phyloP scores from a whole-genome alignment of 495 filamentous ascomycete genomes.

The Penicillium paradoxum region DNA sequence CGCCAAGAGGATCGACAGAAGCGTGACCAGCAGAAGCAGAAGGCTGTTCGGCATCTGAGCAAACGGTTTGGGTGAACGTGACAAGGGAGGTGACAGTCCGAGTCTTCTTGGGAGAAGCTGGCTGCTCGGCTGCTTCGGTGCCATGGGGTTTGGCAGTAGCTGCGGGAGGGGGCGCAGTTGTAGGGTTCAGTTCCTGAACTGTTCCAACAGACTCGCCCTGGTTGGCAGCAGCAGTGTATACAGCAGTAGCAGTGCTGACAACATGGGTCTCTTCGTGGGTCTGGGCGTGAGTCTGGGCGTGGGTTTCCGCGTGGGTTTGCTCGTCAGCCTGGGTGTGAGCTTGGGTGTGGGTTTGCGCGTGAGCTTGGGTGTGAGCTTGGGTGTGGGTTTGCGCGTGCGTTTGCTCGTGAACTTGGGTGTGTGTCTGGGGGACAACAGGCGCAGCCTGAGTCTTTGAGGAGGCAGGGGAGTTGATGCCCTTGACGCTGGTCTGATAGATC shows the following conservation, averaged over 20 bases:
- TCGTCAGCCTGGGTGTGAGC: not conserved
- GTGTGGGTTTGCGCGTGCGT: not conserved
- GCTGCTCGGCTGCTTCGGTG: not conserved
- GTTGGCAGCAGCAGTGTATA: not conserved
- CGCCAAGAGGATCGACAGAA: not conserved
- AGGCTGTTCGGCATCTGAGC: not conserved
- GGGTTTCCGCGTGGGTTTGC: conserved; percentile 1
- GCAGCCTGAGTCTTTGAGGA: not conserved
- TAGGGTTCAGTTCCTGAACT: not conserved
- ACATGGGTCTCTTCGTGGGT: conserved; percentile 1
- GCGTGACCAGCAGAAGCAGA: not conserved
- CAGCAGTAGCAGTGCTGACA: not conserved
- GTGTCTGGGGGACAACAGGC: not conserved
- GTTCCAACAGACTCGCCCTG: not conserved
- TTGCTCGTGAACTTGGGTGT: not conserved
- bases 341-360: too few species aligned
- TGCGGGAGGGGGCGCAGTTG: not conserved
- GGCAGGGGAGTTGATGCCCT: conserved; percentile 5
- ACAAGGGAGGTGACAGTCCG: conserved; percentile 2
- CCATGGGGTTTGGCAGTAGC: not conserved
- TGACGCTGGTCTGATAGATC: conserved; percentile 49
- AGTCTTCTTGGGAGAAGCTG: not conserved
- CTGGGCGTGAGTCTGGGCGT: not conserved
- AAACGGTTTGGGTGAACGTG: conserved; percentile 1
- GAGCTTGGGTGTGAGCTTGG: too few species aligned